These are phyloP conservation scores for Rhamnella rubrinervis DNA, from an alignment of 331 rosid species.

Conservation along the genomic window DNA sequence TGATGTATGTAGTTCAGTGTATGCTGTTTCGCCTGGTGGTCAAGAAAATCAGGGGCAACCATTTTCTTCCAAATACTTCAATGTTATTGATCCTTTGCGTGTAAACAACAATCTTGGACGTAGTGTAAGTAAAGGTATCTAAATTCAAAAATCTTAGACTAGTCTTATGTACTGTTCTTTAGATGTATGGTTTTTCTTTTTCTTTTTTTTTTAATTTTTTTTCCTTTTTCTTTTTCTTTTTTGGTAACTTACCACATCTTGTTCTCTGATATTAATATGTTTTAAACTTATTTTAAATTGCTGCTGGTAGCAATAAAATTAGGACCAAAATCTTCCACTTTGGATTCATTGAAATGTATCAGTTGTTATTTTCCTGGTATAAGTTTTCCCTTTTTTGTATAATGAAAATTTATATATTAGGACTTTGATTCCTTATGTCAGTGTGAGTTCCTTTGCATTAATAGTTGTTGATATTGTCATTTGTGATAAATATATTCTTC, in stretches of 20 bases:
- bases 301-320: background rate
- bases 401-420: background rate
- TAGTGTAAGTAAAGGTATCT: slow-evolving; percentile 96
- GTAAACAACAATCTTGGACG: slow-evolving; percentile 98
- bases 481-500: slow-evolving; percentile 12
- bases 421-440: background rate
- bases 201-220: slow-evolving; percentile 8
- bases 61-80: slow-evolving; percentile 88
- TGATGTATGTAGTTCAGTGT: slow-evolving; percentile 70
- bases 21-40: slow-evolving; percentile 84
- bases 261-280: background rate
- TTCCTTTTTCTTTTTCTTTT: slow-evolving; percentile 12
- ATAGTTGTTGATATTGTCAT: slow-evolving; percentile 19
- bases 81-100: slow-evolving; percentile 96
- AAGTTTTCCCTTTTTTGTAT: background rate
- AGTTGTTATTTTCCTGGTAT: background rate
- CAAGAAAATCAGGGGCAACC: slow-evolving; percentile 85
- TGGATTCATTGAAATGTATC: background rate
- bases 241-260: background rate
- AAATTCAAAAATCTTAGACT: slow-evolving; percentile 13
- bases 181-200: slow-evolving; percentile 9
- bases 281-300: background rate
- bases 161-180: slow-evolving; percentile 3
- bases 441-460: background rate
- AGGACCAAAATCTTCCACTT: background rate